Conservation (phyloP, 768 basidiomycete species). For the Rhodosporidiobolus odoratus region DNA sequence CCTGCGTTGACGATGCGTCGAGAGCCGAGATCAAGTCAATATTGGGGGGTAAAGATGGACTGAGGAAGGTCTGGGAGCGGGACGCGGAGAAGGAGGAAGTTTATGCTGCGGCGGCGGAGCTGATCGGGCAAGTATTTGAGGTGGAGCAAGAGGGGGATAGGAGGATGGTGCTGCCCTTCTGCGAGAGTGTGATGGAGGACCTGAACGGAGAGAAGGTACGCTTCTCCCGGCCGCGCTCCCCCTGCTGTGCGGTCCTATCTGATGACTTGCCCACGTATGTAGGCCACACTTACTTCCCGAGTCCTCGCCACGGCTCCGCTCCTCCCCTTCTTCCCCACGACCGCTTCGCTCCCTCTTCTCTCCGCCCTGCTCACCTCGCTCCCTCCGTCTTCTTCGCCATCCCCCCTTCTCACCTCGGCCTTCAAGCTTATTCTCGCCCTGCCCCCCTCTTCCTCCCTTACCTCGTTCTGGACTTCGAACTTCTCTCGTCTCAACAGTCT, state of each 20-base stretch:
- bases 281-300: no score
- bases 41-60: background rate
- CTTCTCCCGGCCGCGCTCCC: background rate
- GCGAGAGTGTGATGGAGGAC: conserved; percentile 4
- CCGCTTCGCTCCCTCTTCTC: conserved; percentile 8
- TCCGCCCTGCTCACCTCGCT: background rate
- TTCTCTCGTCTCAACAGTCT: conserved; percentile 20
- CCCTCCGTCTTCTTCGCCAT: background rate
- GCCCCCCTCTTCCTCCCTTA: conserved; percentile 4
- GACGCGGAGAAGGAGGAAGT: background rate
- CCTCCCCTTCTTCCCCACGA: conserved; percentile 26
- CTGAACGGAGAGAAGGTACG: conserved; percentile 2
- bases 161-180: conserved; percentile 2
- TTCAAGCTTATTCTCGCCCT: conserved; percentile 2
- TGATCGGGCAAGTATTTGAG: conserved; percentile 6
- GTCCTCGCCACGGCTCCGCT: conserved; percentile 15
- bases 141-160: background rate
- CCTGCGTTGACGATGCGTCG: background rate
- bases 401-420: conserved; percentile 6
- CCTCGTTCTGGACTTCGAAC: conserved; percentile 14
- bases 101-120: background rate
- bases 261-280: no score
- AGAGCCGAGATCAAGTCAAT: background rate
- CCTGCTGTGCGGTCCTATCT: background rate
- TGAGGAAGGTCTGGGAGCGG: conserved; percentile 1